Percentiles rank a stretch among this genome's conserved stretches.
These are phyloP conservation scores for Aaosphaeria pasadenensis DNA, from an alignment of 2,329 filamentous ascomycete genomes.

Conservation along the genomic window DNA sequence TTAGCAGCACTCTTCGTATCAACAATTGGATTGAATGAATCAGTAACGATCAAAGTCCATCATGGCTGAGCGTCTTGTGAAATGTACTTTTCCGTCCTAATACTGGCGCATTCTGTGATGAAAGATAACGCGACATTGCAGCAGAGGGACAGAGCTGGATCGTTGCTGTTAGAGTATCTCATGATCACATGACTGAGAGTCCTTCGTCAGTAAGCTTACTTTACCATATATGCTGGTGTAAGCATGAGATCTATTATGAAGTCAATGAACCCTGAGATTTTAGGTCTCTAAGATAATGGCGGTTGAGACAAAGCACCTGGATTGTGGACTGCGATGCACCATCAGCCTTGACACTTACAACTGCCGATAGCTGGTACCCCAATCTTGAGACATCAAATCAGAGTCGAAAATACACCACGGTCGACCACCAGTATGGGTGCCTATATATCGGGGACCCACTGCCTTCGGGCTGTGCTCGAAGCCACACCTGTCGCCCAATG, in stretches of 20 bases:
- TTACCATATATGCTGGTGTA: slow-evolving; percentile 12
- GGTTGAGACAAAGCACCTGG: slow-evolving; percentile 17
- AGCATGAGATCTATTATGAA: slow-evolving; percentile 15
- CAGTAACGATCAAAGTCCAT: no score
- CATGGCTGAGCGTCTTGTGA: no score
- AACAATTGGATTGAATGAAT: no score
- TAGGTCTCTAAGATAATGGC: slow-evolving; percentile 12
- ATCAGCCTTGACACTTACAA: slow-evolving; percentile 20
- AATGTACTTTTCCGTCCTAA: no score
- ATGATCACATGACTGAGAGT: slow-evolving; percentile 11
- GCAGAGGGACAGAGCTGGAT: no score
- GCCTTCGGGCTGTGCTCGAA: slow-evolving; percentile 11
- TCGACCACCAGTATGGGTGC: slow-evolving; percentile 6
- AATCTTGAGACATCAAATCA: slow-evolving; percentile 1
- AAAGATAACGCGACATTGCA: no score
- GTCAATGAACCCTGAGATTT: slow-evolving; percentile 5
- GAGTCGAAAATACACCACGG: no score
- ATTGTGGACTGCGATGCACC: slow-evolving; percentile 19
- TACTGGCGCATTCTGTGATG: no score
- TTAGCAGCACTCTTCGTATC: no score
- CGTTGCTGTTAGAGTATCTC: slow-evolving; percentile 2
- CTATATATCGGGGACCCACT: slow-evolving; percentile 8
- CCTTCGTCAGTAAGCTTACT: slow-evolving; percentile 6
- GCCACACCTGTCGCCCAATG: slow-evolving; percentile 10
- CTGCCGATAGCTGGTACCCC: slow-evolving; percentile 15